Evolutionary conservation across 768 basidiomycete species (phyloP).

Genomic region (Xanthoconium stramineum): DNA sequence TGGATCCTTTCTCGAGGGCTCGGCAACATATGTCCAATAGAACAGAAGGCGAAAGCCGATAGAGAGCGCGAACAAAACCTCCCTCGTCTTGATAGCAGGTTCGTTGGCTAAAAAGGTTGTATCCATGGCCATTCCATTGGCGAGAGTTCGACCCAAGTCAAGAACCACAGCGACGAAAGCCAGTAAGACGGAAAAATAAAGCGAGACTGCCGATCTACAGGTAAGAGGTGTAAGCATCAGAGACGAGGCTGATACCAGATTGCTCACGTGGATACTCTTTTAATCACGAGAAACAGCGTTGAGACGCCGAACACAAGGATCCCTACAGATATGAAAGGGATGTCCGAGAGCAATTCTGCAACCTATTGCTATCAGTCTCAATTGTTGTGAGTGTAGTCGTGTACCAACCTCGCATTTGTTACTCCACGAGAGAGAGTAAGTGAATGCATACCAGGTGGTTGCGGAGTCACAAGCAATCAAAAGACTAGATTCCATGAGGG

Average conservation of each 20-base stretch:
- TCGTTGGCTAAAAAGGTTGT: conserved; percentile 20
- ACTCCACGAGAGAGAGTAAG: conserved; percentile 36
- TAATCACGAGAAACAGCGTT: conserved; percentile 52
- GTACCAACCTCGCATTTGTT: conserved; percentile 43
- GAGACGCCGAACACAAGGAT: conserved; percentile 61
- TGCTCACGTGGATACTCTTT: conserved; percentile 50
- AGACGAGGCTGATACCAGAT: background rate
- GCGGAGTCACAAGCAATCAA: conserved; percentile 10
- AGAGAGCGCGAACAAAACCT: conserved; percentile 56
- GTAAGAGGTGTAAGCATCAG: conserved; percentile 1
- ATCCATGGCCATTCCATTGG: conserved; percentile 32
- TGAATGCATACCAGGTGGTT: conserved; percentile 20
- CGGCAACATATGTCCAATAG: conserved; percentile 64
- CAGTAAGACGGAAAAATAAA: conserved; percentile 56
- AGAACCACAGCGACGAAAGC: conserved; percentile 61
- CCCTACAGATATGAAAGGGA: conserved; percentile 66
- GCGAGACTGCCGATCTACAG: conserved; percentile 43
- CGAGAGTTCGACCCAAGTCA: conserved; percentile 56
- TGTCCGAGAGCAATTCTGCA: conserved; percentile 55
- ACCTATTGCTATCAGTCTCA: conserved; percentile 37
- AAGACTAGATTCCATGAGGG: conserved; percentile 18
- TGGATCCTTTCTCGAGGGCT: conserved; percentile 41
- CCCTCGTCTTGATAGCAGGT: conserved; percentile 49
- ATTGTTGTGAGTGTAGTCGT: background rate
- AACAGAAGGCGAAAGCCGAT: conserved; percentile 60